Evolutionary conservation across 164 flowering plant species (phyloP), one percentile per base, ranked within the genome.

Genomic region (Liquidambar formosana): DNA sequence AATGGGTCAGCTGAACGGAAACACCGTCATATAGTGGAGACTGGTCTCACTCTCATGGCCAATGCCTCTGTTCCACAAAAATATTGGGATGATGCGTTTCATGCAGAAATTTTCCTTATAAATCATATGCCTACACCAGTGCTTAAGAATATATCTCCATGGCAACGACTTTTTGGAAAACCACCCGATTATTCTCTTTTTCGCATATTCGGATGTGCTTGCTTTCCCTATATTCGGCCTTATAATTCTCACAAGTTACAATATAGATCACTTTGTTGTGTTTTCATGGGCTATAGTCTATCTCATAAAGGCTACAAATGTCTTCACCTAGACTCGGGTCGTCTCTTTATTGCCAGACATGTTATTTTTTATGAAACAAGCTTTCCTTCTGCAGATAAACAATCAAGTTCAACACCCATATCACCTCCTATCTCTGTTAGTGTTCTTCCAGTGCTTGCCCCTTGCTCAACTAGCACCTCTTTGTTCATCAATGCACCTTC

Each of bases 51-150:
- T 5, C 33, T 74, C 3, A 49, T 77, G 5, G 45, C 65, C 12
- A 71, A 58, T 9, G 61, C 75, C 0, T 38, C 53, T 14, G 0
- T 70, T 10, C 75, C 77, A 1, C 13, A 1, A 3, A 1, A 15
- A 3, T 79, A 18, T 27, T 75, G 71, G 81, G 1, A 63, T 11
- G 44, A 68, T 56, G 78, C 80, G 0, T 71, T 77, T 47, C n/a
- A 61, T 4, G 58, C 74, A 0, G 63, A 74, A 0, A 53, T 44
- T 0, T 73, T 63, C 16, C 62, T 79, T 0, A 74, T 64, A 1
- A 77, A 77, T 43, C 57, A 63, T 2, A 28, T 66, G 3, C 71
- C 72, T 9, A 75, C 67, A 18, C 66, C 48, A 2, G 16, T 41
- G 13, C 22, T 65, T 0, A 2, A 60, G 0, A n/a, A 46, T 5